These are phyloP conservation scores for Penicillium bialowiezense DNA, from an alignment of 495 filamentous ascomycete species.

Conservation along the genomic window DNA sequence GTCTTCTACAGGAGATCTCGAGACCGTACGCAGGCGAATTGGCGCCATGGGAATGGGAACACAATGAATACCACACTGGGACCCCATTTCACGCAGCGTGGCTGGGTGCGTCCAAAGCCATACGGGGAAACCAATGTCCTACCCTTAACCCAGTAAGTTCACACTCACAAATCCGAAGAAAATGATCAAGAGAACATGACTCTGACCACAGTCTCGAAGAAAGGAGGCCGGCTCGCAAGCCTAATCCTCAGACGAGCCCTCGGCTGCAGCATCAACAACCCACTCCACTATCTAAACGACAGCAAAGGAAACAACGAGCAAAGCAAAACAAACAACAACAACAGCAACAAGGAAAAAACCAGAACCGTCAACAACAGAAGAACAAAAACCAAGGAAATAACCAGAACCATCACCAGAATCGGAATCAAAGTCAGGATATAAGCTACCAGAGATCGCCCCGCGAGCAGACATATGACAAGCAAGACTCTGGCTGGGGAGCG, in stretches of 20 bases:
- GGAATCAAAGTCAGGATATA: neutral
- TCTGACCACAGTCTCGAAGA: neutral
- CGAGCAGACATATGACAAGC: neutral
- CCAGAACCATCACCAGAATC: neutral
- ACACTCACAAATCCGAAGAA: neutral
- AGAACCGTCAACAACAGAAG: neutral
- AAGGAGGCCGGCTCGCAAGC: neutral
- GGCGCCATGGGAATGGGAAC: neutral
- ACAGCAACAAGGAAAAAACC: neutral
- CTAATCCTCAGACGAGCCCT: neutral
- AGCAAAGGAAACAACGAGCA: constrained; percentile 2
- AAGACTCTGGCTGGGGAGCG: neutral
- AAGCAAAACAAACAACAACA: neutral
- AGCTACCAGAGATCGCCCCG: neutral
- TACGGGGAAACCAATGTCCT: neutral
- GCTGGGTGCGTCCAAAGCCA: constrained; percentile 1
- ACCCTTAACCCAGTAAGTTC: neutral
- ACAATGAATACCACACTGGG: neutral
- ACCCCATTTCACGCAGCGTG: neutral
- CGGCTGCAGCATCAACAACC: neutral
- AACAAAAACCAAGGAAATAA: neutral
- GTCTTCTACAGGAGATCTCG: neutral
- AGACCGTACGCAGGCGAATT: constrained; percentile 1
- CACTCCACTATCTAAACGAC: constrained; percentile 1
- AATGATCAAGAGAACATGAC: neutral